These are phyloP conservation scores for Erythrobasidium yunnanense DNA, from an alignment of 768 basidiomycete species.

Conservation along the genomic window DNA sequence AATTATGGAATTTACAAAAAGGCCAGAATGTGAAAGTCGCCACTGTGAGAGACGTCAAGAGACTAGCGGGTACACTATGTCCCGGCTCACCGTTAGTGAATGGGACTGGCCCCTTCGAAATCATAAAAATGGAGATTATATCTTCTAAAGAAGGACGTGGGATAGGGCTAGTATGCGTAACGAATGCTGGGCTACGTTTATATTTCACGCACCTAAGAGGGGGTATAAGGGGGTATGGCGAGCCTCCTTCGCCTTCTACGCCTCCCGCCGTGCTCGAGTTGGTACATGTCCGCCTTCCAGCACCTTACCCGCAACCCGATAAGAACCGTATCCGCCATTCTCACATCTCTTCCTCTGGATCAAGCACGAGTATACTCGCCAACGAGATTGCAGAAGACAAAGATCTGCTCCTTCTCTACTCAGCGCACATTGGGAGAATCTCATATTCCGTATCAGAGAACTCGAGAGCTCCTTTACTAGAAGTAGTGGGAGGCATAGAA, in stretches of 20 bases:
- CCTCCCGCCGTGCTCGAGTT: constrained; percentile 51
- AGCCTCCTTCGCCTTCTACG: constrained; percentile 36
- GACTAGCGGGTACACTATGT: constrained; percentile 62
- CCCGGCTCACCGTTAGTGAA: constrained; percentile 45
- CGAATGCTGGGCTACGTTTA: constrained; percentile 67
- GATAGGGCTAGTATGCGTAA: constrained; percentile 68
- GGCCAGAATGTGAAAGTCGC: neutral
- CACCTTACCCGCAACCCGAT: constrained; percentile 52
- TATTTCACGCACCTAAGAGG: constrained; percentile 53
- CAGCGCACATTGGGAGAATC: constrained; percentile 32
- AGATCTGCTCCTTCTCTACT: constrained; percentile 37
- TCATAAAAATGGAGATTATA: constrained; percentile 61
- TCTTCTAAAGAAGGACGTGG: constrained; percentile 55
- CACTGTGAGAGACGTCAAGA: constrained; percentile 2
- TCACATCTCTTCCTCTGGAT: neutral
- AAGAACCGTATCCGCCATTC: constrained; percentile 60
- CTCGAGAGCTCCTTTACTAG: constrained; percentile 47
- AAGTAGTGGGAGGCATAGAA: constrained; percentile 64
- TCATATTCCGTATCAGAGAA: constrained; percentile 8
- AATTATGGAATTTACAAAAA: constrained; percentile 30
- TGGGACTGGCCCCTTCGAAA: constrained; percentile 53
- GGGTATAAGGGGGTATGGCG: constrained; percentile 36
- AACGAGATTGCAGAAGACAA: constrained; percentile 35
- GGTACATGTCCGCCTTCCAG: constrained; percentile 67
- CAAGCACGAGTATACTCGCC: constrained; percentile 29